Evolutionary conservation across 345 rosid genomes (phyloP).

Genomic region (Pseudoturritis turrita): DNA sequence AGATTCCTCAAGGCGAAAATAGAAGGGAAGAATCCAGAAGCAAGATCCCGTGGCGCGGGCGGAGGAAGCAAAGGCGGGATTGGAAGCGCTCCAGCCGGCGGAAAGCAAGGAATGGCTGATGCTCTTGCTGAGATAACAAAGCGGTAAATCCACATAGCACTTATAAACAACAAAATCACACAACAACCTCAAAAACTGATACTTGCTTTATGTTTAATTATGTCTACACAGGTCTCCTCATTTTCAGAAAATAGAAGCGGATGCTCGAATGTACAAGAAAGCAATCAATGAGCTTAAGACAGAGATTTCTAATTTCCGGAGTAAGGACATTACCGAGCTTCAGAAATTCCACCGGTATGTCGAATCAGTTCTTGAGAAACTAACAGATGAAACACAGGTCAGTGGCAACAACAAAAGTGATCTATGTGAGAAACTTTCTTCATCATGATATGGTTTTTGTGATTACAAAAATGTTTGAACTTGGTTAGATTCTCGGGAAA

Average conservation of each 20-base stretch:
- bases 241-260: constrained; percentile 85
- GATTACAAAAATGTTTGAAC: neutral
- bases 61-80: constrained; percentile 28
- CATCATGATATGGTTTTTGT: neutral
- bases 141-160: constrained; percentile 35
- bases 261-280: constrained; percentile 54
- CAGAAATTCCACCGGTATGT: constrained; percentile 53
- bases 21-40: constrained; percentile 51
- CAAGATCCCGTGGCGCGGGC: constrained; percentile 27
- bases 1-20: constrained; percentile 59
- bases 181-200: constrained; percentile 3
- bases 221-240: constrained; percentile 62
- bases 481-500: constrained; percentile 67
- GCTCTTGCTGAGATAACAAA: constrained; percentile 90
- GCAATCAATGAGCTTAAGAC: constrained; percentile 52
- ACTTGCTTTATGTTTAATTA: neutral
- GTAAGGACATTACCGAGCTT: constrained; percentile 70
- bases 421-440: neutral
- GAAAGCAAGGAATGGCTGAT: constrained; percentile 94
- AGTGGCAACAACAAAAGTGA: constrained; percentile 4
- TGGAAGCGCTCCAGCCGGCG: constrained; percentile 20
- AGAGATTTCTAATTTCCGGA: constrained; percentile 48
- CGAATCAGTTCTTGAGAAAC: constrained; percentile 71
- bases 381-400: constrained; percentile 91
- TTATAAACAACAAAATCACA: neutral